Percentiles rank a stretch among this genome's conserved stretches.
Evolutionary conservation across 176 grass and related monocot species (phyloP).

Genomic region (Eremochloa ophiuroides): DNA sequence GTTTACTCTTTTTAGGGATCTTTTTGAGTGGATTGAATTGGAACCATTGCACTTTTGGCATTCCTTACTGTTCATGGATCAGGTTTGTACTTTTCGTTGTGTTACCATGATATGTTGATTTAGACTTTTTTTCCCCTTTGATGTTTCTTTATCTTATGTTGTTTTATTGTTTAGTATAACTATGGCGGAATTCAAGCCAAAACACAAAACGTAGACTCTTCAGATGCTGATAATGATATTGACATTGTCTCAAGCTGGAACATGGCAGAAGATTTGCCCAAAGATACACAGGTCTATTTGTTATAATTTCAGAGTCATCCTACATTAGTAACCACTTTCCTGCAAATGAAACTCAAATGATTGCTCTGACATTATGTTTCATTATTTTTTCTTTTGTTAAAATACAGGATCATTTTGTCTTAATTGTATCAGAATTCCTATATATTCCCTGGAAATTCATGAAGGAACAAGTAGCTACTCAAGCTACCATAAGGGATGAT

Average conservation of each 20-base stretch:
- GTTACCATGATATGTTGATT: not conserved
- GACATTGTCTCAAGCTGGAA: conserved; percentile 95
- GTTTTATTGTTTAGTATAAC: conserved; percentile 67
- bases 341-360: not conserved
- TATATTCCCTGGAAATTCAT: conserved; percentile 93
- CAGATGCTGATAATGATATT: conserved; percentile 53
- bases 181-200: conserved; percentile 92
- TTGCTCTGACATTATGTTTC: conserved; percentile 6
- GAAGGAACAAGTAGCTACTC: conserved; percentile 61
- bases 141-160: conserved; percentile 31
- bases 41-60: conserved; percentile 96
- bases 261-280: conserved; percentile 84
- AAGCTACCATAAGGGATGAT: conserved; percentile 52
- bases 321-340: not conserved
- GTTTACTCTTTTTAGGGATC: conserved; percentile 56
- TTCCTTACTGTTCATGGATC: conserved; percentile 91
- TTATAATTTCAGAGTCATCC: not conserved
- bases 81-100: conserved; percentile 50
- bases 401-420: conserved; percentile 85
- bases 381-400: not conserved
- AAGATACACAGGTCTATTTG: conserved; percentile 66
- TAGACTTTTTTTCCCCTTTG: not conserved
- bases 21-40: conserved; percentile 98
- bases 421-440: conserved; percentile 86
- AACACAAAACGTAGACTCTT: conserved; percentile 26